These are phyloP conservation scores for Quercus lobata DNA, from an alignment of 331 rosid species.

Conservation along the genomic window DNA sequence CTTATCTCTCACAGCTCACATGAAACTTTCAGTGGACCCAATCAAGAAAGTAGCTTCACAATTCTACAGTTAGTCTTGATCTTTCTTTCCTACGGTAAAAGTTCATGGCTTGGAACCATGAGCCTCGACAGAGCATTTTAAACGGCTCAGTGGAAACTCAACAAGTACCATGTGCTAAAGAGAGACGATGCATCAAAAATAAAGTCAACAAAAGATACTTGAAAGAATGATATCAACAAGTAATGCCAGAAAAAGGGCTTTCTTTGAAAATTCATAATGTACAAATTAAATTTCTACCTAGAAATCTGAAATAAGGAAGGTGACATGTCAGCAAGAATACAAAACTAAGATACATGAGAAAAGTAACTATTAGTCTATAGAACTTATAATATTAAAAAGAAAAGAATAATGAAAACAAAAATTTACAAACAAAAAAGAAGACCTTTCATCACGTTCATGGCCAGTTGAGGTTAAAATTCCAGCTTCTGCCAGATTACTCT, in stretches of 20 bases:
- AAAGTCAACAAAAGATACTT: neutral
- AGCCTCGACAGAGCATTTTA: no score
- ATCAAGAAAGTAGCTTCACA: neutral
- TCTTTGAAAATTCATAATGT: neutral
- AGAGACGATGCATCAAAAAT: neutral
- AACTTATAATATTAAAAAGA: constrained; percentile 4
- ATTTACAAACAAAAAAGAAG: constrained; percentile 13
- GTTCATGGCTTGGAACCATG: neutral
- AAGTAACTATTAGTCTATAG: neutral
- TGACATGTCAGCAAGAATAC: neutral
- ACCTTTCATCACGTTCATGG: constrained; percentile 16
- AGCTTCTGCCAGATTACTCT: constrained; percentile 21
- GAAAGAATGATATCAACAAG: neutral
- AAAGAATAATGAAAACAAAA: constrained; percentile 17
- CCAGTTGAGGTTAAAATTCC: constrained; percentile 28
- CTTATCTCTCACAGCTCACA: neutral
- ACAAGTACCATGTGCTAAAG: no score
- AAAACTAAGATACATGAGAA: neutral
- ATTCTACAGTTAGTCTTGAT: neutral
- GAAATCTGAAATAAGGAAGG: neutral
- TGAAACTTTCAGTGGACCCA: neutral
- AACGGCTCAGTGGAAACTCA: no score
- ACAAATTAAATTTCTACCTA: neutral
- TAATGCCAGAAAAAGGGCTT: neutral
- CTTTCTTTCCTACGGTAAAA: neutral